phyloP scores from a whole-genome alignment of 331 rosid species.

The Arachis monticola region DNA sequence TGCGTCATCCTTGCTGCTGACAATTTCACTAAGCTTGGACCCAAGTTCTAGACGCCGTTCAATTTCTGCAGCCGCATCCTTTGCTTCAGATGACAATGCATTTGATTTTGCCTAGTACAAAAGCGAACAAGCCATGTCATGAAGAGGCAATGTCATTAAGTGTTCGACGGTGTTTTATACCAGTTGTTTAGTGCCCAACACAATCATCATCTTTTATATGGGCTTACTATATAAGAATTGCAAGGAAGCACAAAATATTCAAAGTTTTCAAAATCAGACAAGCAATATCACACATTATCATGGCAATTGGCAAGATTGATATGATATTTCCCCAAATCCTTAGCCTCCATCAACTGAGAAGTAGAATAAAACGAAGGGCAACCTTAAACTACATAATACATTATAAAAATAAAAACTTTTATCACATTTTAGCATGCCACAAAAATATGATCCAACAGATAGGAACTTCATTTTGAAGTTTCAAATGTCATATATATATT shows the following conservation, averaged over 20 bases:
- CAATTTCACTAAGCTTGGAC: constrained; percentile 81
- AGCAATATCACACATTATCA: constrained; percentile 17
- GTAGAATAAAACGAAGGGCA: constrained; percentile 10
- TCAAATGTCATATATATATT: constrained; percentile 14
- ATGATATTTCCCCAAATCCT: constrained; percentile 12
- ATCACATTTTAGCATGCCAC: constrained; percentile 25
- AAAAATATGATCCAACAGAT: constrained; percentile 2
- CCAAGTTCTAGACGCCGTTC: constrained; percentile 83
- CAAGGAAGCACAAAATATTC: not conserved
- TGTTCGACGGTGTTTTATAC: not conserved
- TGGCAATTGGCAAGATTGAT: constrained; percentile 1
- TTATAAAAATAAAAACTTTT: not conserved
- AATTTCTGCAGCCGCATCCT: constrained; percentile 80
- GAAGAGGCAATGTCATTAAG: not conserved
- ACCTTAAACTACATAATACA: not conserved
- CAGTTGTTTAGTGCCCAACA: not conserved
- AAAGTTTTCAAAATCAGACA: not conserved
- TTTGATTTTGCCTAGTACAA: constrained; percentile 50
- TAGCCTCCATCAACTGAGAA: constrained; percentile 9
- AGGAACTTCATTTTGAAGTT: not conserved
- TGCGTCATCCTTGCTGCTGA: constrained; percentile 66
- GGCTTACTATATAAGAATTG: not conserved
- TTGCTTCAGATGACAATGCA: constrained; percentile 75
- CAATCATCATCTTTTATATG: not conserved
- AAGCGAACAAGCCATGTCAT: constrained; percentile 13